Evolutionary conservation across 2,329 filamentous ascomycete genomes (phyloP), one percentile per base, ranked within the genome.

Genomic region (Fusarium coicis): DNA sequence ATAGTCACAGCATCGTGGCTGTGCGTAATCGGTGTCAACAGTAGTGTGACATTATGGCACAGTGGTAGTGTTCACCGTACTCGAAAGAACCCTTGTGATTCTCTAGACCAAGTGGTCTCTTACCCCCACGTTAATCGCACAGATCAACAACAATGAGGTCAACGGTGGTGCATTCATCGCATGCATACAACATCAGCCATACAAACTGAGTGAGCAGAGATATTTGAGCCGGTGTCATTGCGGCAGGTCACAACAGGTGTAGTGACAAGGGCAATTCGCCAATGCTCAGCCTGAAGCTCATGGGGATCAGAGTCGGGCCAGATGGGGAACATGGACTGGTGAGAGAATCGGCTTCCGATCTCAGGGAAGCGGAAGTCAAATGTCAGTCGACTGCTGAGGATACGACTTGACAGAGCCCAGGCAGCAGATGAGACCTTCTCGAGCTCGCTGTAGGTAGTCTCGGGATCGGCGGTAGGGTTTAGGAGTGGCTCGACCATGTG

Each of bases 181-280:
- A 87, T 87, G 76, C 86, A 83, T 66, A 87, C 78, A 5, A 88
- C 86, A 63, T 87, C 84, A 4, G 85, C 83, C 77, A 85, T 79
- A 43, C 83, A 78, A 28, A 88, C 80, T 11, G 83, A 84, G 62
- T 84, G 84, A 4, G 84, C 82, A 32, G 83, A 81, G 50, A 87
- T 84, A 60, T 82, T 84, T 49, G 79, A 76, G 19, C 85, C 86
- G 4, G 80, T 84, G 42, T 89, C 87, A 70, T 88, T 87, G 37
- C 87, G 83, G 73, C 87, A 84, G 4, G 87, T 89, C 50, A 90
- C 84, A 14, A 86, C 84, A 2, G 88, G 88, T 0, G 88, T 89
- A 10, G 87, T 85, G 34, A 87, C 85, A 4, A 89, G 81, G 59
- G 85, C 85, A n/a, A 90, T 78, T 10, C 87, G 85, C 79, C 83